Evolutionary conservation across 306 rosid species (phyloP), one percentile per base, ranked within the genome.

Genomic region (Alnus rubra): DNA sequence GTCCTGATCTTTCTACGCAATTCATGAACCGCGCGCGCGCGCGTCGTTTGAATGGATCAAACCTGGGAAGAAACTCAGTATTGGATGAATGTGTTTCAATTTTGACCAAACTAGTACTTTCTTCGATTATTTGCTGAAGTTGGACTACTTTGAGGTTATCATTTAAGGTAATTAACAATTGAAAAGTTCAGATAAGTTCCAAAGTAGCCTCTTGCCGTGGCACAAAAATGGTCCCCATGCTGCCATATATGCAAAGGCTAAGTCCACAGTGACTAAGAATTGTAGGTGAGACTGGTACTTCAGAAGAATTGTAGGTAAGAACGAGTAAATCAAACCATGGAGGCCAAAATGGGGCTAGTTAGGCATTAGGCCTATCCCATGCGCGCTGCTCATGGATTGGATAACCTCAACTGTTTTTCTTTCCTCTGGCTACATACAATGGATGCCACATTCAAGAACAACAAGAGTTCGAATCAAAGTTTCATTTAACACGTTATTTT

Each of bases 211-310:
- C 45, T 9, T 55, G 1, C 3, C 7, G n/a, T 55, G 23, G 28
- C 28, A 18, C 16, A n/a, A 18, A 54, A 54, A 54, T 54, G 59
- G 12, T 55, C 83, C 88, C 5, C 3, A 42, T 18, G 28, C 28
- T 23, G 28, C 28, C 28, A 23, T n/a, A n/a, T n/a, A n/a, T 23
- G 28, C 28, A 23, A 23, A 2, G 88, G 85, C 23, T 77, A 42
- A 1, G 7, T 5, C 52, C 15, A 59, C 13, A 8, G 37, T 19
- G 5, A 9, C 35, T 59, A 14, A 59, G 65, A 59, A 59, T 59
- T 59, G 37, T 59, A 59, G 65, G 35, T 10, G 37, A 3, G 65
- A 59, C 65, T 54, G 16, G 23, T 39, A 3, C 44, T 49, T 49
- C 14, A 59, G 5, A 59, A 59, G 15, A 59, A 59, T 23, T 23